Base-by-base conservation (phyloP, 352 stramenopile species). In the Globisporangium emineosum region DNA sequence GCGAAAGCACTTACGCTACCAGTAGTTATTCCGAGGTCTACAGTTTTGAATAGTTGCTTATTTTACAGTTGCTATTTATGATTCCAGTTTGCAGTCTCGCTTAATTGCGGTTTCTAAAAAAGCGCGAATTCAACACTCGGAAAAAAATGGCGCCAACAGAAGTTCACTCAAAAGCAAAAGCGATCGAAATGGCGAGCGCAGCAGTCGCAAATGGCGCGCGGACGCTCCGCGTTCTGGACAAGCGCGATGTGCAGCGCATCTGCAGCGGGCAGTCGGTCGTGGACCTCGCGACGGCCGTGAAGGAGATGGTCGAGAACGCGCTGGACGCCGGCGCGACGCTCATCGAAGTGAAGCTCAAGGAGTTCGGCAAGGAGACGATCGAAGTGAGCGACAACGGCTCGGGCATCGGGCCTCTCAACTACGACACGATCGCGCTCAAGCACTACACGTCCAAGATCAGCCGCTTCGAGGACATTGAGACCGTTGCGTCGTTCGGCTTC, bases 291-390 rank as follows among this genome's bases (percentile, higher is more conserved):
- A 97, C 88, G n/a, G 93, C 96, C 17, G 92, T 99, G 25, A 99
- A 99, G 73, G 97, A 99, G 78, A 79, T 99, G 29, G 84, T 99
- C 5, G 96, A 99, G 72, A 99, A 99, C 72, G 78, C 83, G 35
- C 70, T 96, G 45, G 83, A 93, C 49, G 83, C 82, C 13, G 81
- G 80, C 21, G 81, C 83, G 30, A 79, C 79, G 59, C 67, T 76
- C 65, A 80, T 98, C 21, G 89, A 97, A 32, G 81, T 98, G 15
- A 95, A 94, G 60, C 72, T 99, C 6, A 90, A 91, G 60, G 87
- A 98, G 68, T 92, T 90, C 67, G 97, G 97, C 17, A 67, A 90
- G 8, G 92, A 97, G 32, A 73, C 81, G 37, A 94, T 99, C 52
- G 95, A 99, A 83, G 96, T 99, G 30, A 89, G 82, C 17, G 97